These are phyloP conservation scores for Glomus cerebriforme DNA, from an alignment of 192 early-diverging fungal species.

Conservation along the genomic window DNA sequence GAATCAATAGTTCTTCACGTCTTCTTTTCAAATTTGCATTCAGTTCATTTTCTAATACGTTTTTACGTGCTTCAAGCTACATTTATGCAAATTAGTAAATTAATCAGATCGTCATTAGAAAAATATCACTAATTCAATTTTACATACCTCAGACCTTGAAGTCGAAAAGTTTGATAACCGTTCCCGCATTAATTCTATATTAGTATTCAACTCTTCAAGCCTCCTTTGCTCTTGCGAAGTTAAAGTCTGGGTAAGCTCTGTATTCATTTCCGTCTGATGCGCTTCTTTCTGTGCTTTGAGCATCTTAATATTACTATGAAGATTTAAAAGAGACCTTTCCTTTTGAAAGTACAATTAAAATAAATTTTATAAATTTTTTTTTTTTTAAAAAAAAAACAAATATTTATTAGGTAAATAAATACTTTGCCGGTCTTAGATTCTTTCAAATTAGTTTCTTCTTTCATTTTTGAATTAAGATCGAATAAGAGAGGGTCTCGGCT, in stretches of 20 bases:
- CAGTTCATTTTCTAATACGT: constrained; percentile 72
- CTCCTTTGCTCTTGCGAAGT: constrained; percentile 54
- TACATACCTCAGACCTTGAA: constrained; percentile 54
- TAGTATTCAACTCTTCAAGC: constrained; percentile 50
- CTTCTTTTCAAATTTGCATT: constrained; percentile 67
- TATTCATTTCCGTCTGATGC: constrained; percentile 60
- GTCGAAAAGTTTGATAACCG: constrained; percentile 56
- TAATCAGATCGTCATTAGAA: constrained; percentile 6
- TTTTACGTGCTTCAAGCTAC: constrained; percentile 73
- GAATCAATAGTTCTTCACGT: constrained; percentile 65
- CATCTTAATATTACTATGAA: constrained; percentile 49
- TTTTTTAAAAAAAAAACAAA: background rate
- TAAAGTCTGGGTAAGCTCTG: constrained; percentile 57
- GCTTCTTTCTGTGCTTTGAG: constrained; percentile 60
- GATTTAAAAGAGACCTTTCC: constrained; percentile 51
- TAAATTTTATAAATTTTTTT: background rate
- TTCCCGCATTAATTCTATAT: constrained; percentile 59
- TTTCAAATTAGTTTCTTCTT: constrained; percentile 63
- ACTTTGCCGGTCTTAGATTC: constrained; percentile 54
- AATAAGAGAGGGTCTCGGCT: constrained; percentile 57
- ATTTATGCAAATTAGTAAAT: background rate
- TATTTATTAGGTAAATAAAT: background rate
- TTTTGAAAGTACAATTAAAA: constrained; percentile 29
- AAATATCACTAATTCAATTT: background rate
- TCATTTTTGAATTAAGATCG: constrained; percentile 60